Evolutionary conservation across 768 basidiomycete genomes (phyloP).

Genomic region (Leccinum disarticulatum): DNA sequence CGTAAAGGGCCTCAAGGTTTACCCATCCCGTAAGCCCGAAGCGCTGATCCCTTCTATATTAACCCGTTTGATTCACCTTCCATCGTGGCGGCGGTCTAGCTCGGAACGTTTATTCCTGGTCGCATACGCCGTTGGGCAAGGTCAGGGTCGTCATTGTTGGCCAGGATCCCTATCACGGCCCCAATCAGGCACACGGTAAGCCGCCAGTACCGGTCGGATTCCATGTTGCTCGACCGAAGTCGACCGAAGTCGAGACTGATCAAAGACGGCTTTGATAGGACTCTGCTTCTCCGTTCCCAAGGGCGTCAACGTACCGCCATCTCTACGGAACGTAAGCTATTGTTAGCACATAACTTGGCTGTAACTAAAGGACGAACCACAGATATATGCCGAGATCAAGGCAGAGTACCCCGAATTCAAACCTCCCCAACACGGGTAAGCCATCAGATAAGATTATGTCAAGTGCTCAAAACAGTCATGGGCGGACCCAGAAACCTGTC

Average conservation of each 20-base stretch:
- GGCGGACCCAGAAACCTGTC: constrained; percentile 62
- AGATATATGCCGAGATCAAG: constrained; percentile 90
- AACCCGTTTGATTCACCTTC: constrained; percentile 6
- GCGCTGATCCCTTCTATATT: constrained; percentile 27
- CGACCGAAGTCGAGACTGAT: constrained; percentile 11
- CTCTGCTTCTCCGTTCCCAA: constrained; percentile 87
- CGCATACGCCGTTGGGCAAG: constrained; percentile 79
- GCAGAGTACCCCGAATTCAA: constrained; percentile 79
- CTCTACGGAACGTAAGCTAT: constrained; percentile 69
- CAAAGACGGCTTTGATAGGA: constrained; percentile 43
- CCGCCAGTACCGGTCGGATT: constrained; percentile 19
- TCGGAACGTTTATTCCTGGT: constrained; percentile 88
- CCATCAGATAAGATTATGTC: constrained; percentile 17
- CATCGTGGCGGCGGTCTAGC: constrained; percentile 44
- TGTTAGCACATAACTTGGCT: constrained; percentile 4
- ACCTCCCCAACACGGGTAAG: constrained; percentile 82
- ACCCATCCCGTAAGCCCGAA: constrained; percentile 62
- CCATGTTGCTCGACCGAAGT: neutral
- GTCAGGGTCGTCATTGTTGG: constrained; percentile 89
- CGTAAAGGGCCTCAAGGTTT: constrained; percentile 55
- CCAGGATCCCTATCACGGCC: constrained; percentile 85
- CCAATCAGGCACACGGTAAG: constrained; percentile 81
- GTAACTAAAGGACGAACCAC: constrained; percentile 17
- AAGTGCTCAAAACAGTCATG: constrained; percentile 6
- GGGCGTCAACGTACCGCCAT: constrained; percentile 76